Percentiles rank a stretch among this genome's conserved stretches.
Conservation (phyloP, 371 early-diverging fungal species). For the Cokeromyces recurvatus region DNA sequence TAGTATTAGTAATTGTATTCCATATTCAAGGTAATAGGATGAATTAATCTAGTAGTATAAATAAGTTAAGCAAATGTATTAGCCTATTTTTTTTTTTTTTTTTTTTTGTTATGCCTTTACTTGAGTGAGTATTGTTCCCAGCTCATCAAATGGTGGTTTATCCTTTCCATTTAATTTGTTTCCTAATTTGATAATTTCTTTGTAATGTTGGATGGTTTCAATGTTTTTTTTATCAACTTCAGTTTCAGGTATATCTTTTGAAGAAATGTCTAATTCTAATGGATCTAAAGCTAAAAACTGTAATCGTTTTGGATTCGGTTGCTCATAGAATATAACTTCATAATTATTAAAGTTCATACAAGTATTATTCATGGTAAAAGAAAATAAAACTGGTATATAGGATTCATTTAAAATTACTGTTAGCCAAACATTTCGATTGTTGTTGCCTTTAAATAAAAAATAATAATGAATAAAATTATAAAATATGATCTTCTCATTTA, state of each 20-base stretch:
- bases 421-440: constrained; percentile 26
- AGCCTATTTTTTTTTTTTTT: background rate
- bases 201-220: too few relatives aligned
- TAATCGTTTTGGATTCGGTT: constrained; percentile 57
- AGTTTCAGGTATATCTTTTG: too few relatives aligned
- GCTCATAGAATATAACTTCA: constrained; percentile 59
- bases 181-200: too few relatives aligned
- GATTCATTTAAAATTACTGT: constrained; percentile 21
- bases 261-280: constrained; percentile 66
- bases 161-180: constrained; percentile 9
- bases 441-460: too few relatives aligned
- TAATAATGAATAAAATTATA: too few relatives aligned
- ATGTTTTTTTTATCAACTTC: too few relatives aligned
- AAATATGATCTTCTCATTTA: too few relatives aligned
- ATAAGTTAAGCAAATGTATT: background rate
- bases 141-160: constrained; percentile 10
- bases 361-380: constrained; percentile 5
- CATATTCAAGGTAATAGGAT: constrained; percentile 44
- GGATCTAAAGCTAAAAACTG: constrained; percentile 73
- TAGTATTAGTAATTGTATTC: constrained; percentile 26
- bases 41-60: constrained; percentile 36
- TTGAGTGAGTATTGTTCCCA: constrained; percentile 27
- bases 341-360: constrained; percentile 3
- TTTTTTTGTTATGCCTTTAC: constrained; percentile 4
- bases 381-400: constrained; percentile 25